These are phyloP conservation scores for Fraxinus latifolia DNA, from an alignment of 305 asterid species.

Conservation along the genomic window DNA sequence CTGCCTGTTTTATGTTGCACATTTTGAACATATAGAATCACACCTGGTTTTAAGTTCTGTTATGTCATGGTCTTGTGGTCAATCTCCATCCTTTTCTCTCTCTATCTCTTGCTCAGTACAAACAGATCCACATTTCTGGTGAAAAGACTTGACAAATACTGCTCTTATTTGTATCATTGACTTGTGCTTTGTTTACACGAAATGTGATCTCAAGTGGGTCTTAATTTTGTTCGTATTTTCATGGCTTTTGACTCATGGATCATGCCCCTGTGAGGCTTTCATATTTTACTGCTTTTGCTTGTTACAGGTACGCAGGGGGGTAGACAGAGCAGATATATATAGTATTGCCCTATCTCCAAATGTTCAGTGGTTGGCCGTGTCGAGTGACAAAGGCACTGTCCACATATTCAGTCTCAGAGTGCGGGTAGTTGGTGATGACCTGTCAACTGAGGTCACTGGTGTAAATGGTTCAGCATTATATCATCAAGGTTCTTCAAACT, in stretches of 20 bases:
- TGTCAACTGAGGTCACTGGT: slow-evolving; percentile 40
- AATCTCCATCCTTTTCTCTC: background rate
- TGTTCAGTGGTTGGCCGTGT: slow-evolving; percentile 87
- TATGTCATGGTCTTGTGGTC: background rate
- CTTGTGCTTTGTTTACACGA: background rate
- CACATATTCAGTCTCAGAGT: slow-evolving; percentile 89
- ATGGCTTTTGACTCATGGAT: slow-evolving; percentile 13
- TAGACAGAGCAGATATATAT: slow-evolving; percentile 74
- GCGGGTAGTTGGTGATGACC: slow-evolving; percentile 65
- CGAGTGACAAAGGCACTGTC: slow-evolving; percentile 88
- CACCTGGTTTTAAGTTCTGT: background rate
- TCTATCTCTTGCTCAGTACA: background rate
- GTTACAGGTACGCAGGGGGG: slow-evolving; percentile 87
- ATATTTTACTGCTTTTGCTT: slow-evolving; percentile 25
- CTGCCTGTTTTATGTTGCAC: background rate
- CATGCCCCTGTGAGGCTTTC: background rate
- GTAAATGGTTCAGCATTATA: slow-evolving; percentile 37
- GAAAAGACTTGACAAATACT: background rate
- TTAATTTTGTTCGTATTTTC: background rate
- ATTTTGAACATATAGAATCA: background rate
- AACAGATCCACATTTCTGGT: background rate
- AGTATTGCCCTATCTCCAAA: slow-evolving; percentile 80
- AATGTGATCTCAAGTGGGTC: slow-evolving; percentile 1
- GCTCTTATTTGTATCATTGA: background rate
- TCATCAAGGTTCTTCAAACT: slow-evolving; percentile 35